These are phyloP conservation scores for Byssothecium circinans DNA, from an alignment of 2,329 filamentous ascomycete genomes.

Conservation along the genomic window DNA sequence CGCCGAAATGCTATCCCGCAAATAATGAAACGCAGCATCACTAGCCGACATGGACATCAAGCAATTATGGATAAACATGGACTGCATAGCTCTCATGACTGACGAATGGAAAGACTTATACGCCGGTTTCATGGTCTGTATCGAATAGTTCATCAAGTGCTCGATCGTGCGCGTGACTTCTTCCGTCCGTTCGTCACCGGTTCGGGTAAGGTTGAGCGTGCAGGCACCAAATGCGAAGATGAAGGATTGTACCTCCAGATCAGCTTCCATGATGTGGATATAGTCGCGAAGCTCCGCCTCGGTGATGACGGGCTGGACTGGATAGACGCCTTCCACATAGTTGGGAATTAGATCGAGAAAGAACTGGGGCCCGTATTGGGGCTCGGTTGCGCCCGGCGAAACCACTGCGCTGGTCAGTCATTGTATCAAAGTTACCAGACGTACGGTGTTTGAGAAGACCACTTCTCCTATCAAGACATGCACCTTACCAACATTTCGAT, in stretches of 20 bases:
- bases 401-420: constrained; percentile 3
- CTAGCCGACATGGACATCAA: constrained; percentile 53
- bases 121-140: constrained; percentile 43
- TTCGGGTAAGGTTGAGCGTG: constrained; percentile 49
- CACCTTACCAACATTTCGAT: constrained; percentile 18
- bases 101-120: constrained; percentile 46
- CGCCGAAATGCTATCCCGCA: constrained; percentile 53
- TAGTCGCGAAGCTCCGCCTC: constrained; percentile 44
- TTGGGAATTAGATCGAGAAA: constrained; percentile 50
- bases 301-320: constrained; percentile 51
- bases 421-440: neutral
- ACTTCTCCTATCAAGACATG: constrained; percentile 6
- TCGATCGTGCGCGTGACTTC: constrained; percentile 38
- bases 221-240: constrained; percentile 51
- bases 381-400: neutral
- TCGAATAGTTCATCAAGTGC: constrained; percentile 38
- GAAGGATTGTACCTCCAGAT: constrained; percentile 46
- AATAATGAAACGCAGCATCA: constrained; percentile 54
- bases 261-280: constrained; percentile 42
- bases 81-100: constrained; percentile 54
- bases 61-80: constrained; percentile 57
- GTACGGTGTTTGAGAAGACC: constrained; percentile 14
- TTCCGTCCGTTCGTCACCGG: constrained; percentile 34
- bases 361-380: constrained; percentile 22
- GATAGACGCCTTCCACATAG: constrained; percentile 51